These are phyloP conservation scores for Colletotrichum noveboracense DNA, from an alignment of 2,329 filamentous ascomycete species.

Conservation along the genomic window DNA sequence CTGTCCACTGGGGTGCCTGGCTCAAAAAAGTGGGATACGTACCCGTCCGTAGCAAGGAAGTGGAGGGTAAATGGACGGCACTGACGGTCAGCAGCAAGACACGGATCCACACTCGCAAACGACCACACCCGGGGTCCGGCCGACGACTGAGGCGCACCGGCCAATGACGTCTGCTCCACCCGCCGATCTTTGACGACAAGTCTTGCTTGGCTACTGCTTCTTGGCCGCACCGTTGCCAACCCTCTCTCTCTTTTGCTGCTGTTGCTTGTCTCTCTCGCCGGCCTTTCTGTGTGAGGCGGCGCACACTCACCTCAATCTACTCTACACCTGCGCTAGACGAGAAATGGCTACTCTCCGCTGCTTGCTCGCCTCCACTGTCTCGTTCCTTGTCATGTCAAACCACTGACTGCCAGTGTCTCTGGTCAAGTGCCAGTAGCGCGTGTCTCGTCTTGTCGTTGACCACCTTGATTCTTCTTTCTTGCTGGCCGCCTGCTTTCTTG, in stretches of 20 bases:
- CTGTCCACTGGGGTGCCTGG: background rate
- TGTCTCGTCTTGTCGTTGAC: background rate
- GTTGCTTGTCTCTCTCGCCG: background rate
- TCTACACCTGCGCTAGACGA: background rate
- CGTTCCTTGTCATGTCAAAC: background rate
- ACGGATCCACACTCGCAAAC: background rate
- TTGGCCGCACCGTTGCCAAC: conserved; percentile 11
- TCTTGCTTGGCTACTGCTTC: conserved; percentile 9
- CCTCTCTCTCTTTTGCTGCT: background rate
- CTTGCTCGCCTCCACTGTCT: background rate
- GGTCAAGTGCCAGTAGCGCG: conserved; percentile 8
- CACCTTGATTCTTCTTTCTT: background rate
- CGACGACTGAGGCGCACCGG: conserved; percentile 15
- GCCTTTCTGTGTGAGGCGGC: background rate
- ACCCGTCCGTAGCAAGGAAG: background rate
- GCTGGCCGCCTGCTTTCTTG: background rate
- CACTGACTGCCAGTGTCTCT: background rate
- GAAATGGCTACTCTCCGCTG: background rate
- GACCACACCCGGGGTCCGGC: conserved; percentile 16
- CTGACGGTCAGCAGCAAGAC: background rate
- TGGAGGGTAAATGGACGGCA: background rate
- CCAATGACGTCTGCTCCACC: conserved; percentile 20
- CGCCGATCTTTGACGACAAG: conserved; percentile 23
- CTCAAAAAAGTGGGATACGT: background rate
- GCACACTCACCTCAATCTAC: background rate